Percentiles rank a stretch among this genome's conserved stretches.
These are phyloP conservation scores for Sporisorium scitamineum DNA, from an alignment of 1,284 basidiomycete species.

Conservation along the genomic window DNA sequence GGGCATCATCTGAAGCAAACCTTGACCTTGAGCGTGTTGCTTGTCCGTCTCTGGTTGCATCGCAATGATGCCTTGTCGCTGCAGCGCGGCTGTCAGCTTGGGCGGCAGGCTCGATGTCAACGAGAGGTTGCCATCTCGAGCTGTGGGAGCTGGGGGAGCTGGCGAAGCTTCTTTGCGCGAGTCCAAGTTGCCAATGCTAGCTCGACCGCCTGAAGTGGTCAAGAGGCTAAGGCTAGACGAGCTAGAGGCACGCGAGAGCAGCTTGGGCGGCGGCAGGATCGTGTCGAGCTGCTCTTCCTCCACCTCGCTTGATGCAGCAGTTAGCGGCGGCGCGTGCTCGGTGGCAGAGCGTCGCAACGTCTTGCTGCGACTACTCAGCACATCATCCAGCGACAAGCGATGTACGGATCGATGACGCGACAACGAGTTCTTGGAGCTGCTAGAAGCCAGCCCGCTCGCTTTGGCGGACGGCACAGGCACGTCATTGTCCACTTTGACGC, in stretches of 20 bases:
- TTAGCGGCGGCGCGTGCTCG: conserved; percentile 15
- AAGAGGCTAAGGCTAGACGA: conserved; percentile 51
- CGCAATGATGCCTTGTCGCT: conserved; percentile 54
- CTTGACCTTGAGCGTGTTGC: conserved; percentile 8
- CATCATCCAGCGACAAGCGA: conserved; percentile 42
- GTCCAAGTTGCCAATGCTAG: conserved; percentile 46
- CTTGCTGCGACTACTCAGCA: conserved; percentile 39
- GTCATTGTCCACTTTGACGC: conserved; percentile 7
- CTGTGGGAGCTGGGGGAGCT: not conserved
- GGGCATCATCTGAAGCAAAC: conserved; percentile 62
- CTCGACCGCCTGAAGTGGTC: conserved; percentile 53
- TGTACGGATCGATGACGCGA: conserved; percentile 44
- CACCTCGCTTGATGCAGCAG: conserved; percentile 28
- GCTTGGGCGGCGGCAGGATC: conserved; percentile 44
- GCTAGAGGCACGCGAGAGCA: conserved; percentile 49
- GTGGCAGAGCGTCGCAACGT: conserved; percentile 38
- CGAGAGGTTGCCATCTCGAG: conserved; percentile 9
- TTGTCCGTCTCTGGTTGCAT: conserved; percentile 14
- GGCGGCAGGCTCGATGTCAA: conserved; percentile 46
- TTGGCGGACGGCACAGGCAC: not conserved
- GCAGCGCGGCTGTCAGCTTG: conserved; percentile 37
- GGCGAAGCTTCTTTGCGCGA: conserved; percentile 19
- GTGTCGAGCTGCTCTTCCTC: conserved; percentile 44
- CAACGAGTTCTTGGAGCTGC: conserved; percentile 24
- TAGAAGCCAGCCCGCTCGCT: not conserved